phyloP scores from a whole-genome alignment of 2,329 filamentous ascomycete genomes.

The Calycina herbarum region DNA sequence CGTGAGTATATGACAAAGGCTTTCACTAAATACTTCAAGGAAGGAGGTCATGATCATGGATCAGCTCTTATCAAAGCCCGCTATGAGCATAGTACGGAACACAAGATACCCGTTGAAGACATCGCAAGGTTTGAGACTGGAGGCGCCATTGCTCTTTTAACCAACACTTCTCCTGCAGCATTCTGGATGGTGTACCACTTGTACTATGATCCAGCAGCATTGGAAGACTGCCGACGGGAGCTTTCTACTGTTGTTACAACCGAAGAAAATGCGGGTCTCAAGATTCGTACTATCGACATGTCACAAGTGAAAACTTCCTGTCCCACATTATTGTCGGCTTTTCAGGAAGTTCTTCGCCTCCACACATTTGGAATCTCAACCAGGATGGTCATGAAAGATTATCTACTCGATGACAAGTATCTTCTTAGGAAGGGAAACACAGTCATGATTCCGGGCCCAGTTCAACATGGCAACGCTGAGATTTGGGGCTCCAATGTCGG shows the following conservation, averaged over 20 bases:
- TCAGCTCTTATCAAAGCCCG: constrained; percentile 42
- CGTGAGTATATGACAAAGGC: constrained; percentile 39
- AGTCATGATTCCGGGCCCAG: constrained; percentile 39
- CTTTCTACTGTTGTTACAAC: constrained; percentile 1
- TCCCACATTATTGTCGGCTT: constrained; percentile 42
- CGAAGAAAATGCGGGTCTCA: background rate
- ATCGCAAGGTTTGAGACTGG: constrained; percentile 45
- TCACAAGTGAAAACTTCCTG: constrained; percentile 30
- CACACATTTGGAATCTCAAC: constrained; percentile 41
- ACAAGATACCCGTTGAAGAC: constrained; percentile 39
- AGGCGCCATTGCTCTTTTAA: constrained; percentile 42
- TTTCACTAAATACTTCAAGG: constrained; percentile 44
- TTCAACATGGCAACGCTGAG: constrained; percentile 36
- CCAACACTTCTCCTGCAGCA: constrained; percentile 42
- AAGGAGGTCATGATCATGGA: constrained; percentile 40
- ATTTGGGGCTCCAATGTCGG: constrained; percentile 39
- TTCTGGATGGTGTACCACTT: constrained; percentile 46
- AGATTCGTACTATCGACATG: constrained; percentile 11
- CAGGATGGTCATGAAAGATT: constrained; percentile 41
- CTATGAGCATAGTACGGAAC: constrained; percentile 36
- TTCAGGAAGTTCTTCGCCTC: constrained; percentile 45
- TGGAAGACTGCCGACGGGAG: constrained; percentile 35
- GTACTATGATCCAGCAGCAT: constrained; percentile 36
- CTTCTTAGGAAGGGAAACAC: constrained; percentile 40
- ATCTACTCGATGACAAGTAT: constrained; percentile 36